These are phyloP conservation scores for Cladosporium sphaerospermum DNA, from an alignment of 2,329 filamentous ascomycete species.

Conservation along the genomic window DNA sequence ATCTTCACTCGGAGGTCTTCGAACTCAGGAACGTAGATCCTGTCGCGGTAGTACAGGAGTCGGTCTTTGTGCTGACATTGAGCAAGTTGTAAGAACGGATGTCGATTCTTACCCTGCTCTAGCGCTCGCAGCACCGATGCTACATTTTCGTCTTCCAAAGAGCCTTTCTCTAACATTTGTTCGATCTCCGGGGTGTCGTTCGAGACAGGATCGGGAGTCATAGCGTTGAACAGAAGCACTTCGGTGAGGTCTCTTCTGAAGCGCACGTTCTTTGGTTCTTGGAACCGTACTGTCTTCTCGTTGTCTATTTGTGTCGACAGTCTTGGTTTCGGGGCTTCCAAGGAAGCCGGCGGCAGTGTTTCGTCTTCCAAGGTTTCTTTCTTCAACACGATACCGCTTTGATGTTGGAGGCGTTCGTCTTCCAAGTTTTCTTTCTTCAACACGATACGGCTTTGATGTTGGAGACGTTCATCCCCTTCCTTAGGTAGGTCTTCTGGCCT, in stretches of 20 bases:
- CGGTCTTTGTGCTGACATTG: not conserved
- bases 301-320: not conserved
- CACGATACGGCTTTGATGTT: not conserved
- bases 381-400: too few species aligned
- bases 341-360: too few species aligned
- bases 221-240: not conserved
- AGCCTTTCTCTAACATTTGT: not conserved
- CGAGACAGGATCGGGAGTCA: not conserved
- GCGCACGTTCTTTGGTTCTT: not conserved
- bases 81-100: not conserved
- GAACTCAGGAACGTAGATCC: not conserved
- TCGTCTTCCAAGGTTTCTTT: too few species aligned
- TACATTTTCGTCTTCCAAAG: not conserved
- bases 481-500: constrained; percentile 2
- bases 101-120: not conserved
- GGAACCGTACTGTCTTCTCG: not conserved
- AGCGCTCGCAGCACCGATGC: not conserved
- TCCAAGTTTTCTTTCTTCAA: not conserved
- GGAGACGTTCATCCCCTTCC: not conserved
- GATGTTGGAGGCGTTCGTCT: too few species aligned
- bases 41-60: not conserved
- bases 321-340: not conserved
- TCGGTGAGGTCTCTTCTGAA: not conserved
- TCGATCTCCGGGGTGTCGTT: not conserved
- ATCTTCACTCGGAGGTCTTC: not conserved